Evolutionary conservation across 2,329 filamentous ascomycete species (phyloP), one percentile per base, ranked within the genome.

Genomic region (Pseudocercospora vitis): DNA sequence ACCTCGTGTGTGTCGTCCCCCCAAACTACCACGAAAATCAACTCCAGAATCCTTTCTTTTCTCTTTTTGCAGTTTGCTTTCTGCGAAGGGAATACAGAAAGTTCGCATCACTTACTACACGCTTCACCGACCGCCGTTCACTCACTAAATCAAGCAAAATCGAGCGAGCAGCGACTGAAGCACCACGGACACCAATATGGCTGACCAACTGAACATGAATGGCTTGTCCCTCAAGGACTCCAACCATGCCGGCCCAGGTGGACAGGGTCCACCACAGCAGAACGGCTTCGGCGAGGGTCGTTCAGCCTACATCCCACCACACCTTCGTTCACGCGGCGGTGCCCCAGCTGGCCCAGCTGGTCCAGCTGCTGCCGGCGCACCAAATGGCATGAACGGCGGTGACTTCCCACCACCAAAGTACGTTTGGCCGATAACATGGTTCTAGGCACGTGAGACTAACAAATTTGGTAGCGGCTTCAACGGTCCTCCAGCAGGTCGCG

Each of bases 191-290:
- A 48, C 52, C 50, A 61, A 45, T 58, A 91, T 91, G 87, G 87
- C 87, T 73, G 87, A 89, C 69, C 86, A 91, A 79, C 81, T 94
- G 68, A 89, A 90, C 79, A 91, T 92, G 82, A 82, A 80, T 71
- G 83, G 84, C 71, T 79, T 92, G 68, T 86, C 77, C 74, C 78
- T 92, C 61, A 83, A 82, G 70, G 83, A 86, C 63, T 83, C 81
- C 57, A 78, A 83, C 73, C 82, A 84, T 70, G 82, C 80, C 63
- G 71, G 74, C 48, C 63, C 65, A 53, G 64, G 60, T 40, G 57
- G 55, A 39, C 70, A 71, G 46, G 59, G 61, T 45, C 73, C 73
- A 65, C 71, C 73, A 64, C 66, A 65, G 57, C 71, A 73, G 48
- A 74, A 75, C 68, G 73, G 74, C 65, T 75, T 78, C 65, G 71